phyloP scores from a whole-genome alignment of 495 filamentous ascomycete species.

The Trichoderma parareesei region DNA sequence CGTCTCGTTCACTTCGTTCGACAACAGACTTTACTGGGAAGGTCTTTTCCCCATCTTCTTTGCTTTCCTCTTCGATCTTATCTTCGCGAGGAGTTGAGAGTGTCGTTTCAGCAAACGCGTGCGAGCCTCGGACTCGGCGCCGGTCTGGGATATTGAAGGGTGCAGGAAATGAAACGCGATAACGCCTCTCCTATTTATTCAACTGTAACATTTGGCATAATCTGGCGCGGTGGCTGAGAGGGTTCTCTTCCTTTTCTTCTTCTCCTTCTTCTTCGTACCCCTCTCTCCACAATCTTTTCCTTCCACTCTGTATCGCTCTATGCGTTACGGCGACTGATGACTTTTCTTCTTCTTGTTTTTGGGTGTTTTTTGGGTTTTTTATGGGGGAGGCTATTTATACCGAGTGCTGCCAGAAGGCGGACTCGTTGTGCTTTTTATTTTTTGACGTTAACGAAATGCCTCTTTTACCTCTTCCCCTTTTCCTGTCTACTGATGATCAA shows the following conservation, averaged over 20 bases:
- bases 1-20: not conserved
- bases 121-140: not conserved
- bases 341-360: not conserved
- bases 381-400: not conserved
- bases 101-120: not conserved
- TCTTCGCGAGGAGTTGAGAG: not conserved
- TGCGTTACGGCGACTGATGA: not conserved
- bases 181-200: not conserved
- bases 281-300: too few relatives aligned
- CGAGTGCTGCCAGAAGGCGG: not conserved
- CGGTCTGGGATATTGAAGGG: not conserved
- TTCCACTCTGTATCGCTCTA: not conserved
- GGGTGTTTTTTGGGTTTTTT: not conserved
- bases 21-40: not conserved
- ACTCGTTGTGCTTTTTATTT: not conserved
- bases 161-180: not conserved
- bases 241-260: too few relatives aligned
- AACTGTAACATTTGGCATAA: slow-evolving; percentile 7
- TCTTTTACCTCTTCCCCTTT: not conserved
- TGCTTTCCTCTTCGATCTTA: not conserved
- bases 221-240: slow-evolving; percentile 1
- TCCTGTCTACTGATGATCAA: not conserved
- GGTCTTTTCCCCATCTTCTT: not conserved
- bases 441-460: not conserved
- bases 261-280: too few relatives aligned